Base-by-base conservation (phyloP, 148 eudicot genomes). In the Bassia scoparia region DNA sequence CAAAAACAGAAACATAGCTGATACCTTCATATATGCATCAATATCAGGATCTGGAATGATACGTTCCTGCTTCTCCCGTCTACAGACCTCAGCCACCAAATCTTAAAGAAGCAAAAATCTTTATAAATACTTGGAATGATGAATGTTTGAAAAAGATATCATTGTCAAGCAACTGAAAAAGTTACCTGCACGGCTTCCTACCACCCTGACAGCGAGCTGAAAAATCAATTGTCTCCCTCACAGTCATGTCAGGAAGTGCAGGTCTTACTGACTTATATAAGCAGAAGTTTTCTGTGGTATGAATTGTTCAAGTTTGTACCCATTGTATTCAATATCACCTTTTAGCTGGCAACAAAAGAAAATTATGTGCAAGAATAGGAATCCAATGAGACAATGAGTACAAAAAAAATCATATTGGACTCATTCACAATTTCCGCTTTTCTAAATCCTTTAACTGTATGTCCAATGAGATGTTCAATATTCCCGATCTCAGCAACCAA, bases 21-120 rank as follows among this genome's bases (percentile, higher is more conserved):
- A 16, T 77, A 89, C 98, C 96, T 93, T 93, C 94, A 90, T 89
- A 74, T 94, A 93, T 52, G 88, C 82, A 81, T 90, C 98, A 24
- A 85, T 73, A 49, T 88, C 92, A 33, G 86, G 88, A 82, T 92
- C 91, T n/a, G 97, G 97, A 76, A 89, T 52, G 27, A 92, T 82
- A 70, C 90, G 88, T 65, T 84, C 87, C 56, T 81, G 89, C 74
- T 89, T 92, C 80, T 92, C 97, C 80, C 90, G 90, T 87, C 84
- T 88, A 73, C 75, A 81, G 67, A 92, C 79, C 74, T 89, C 92
- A 53, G 20, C 30, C 94, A 90, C 74, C 52, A 83, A 76, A 54
- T 86, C 97, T 89, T 53, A 24, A 50, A 46, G 60, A 24, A 34
- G 35, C 73, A 58, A 58, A 11, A 15, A 26, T 26, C 33, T 90